These are phyloP conservation scores for Stachybotrys echinatus DNA, from an alignment of 2,329 filamentous ascomycete species.

Conservation along the genomic window DNA sequence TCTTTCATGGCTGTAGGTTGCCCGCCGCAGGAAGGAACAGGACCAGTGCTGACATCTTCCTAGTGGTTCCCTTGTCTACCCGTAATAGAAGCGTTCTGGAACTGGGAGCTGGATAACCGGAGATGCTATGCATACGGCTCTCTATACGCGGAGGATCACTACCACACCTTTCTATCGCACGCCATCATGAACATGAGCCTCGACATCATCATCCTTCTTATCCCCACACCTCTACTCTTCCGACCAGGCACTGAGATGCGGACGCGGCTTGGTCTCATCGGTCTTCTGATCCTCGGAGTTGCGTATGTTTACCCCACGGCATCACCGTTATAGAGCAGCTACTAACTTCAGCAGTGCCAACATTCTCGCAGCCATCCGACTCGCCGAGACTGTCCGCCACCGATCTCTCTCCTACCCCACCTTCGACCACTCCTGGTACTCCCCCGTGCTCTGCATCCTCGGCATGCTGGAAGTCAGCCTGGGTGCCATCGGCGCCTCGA, in stretches of 20 bases:
- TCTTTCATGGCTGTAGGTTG: conserved; percentile 4
- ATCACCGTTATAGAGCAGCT: not conserved
- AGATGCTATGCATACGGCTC: conserved; percentile 10
- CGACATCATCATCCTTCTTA: conserved; percentile 12
- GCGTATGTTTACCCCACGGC: not conserved
- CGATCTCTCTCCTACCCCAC: conserved; percentile 12
- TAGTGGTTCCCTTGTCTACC: conserved; percentile 8
- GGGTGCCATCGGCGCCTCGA: conserved; percentile 17
- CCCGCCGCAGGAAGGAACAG: not conserved
- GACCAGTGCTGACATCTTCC: not conserved
- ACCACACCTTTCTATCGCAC: conserved; percentile 10
- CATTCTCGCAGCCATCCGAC: conserved; percentile 6
- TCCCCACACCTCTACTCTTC: conserved; percentile 9
- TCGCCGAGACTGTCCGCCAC: conserved; percentile 13
- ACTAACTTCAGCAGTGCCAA: not conserved
- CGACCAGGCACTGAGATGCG: conserved; percentile 1
- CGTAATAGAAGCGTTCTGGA: conserved; percentile 7
- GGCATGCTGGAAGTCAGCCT: conserved; percentile 20
- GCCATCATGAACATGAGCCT: conserved; percentile 11
- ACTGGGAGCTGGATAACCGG: conserved; percentile 3
- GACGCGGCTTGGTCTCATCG: not conserved
- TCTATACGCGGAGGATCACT: conserved; percentile 8
- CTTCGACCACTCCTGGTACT: conserved; percentile 21
- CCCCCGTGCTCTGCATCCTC: conserved; percentile 9
- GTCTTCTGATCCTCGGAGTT: not conserved